phyloP scores from a whole-genome alignment of 2,329 filamentous ascomycete genomes.

The Phaeosphaeria sp. region DNA sequence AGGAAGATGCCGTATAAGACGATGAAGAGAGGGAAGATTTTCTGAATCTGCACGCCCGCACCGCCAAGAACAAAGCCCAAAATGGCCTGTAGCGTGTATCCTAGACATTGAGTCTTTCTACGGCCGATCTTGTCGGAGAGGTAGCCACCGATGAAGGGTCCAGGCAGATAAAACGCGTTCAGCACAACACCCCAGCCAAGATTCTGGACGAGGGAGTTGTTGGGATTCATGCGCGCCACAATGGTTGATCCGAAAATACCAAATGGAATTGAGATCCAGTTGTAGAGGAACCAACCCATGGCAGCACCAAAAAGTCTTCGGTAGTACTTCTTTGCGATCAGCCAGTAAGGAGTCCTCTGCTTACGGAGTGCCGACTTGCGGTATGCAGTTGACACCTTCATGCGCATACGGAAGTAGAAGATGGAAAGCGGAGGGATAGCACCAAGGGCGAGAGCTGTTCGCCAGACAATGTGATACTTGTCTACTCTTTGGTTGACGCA shows the following conservation, averaged over 20 bases:
- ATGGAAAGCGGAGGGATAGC: constrained; percentile 58
- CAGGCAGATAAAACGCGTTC: constrained; percentile 37
- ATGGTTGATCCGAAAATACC: constrained; percentile 64
- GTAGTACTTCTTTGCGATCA: constrained; percentile 59
- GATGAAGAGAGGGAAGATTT: constrained; percentile 37
- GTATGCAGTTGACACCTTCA: constrained; percentile 60
- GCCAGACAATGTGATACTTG: constrained; percentile 56
- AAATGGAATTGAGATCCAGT: constrained; percentile 64
- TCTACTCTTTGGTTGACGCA: constrained; percentile 55
- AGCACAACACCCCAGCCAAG: constrained; percentile 26
- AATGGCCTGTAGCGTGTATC: constrained; percentile 29
- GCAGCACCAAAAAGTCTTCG: constrained; percentile 58
- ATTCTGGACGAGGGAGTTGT: constrained; percentile 26
- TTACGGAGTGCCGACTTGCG: constrained; percentile 54
- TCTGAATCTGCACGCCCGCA: constrained; percentile 35
- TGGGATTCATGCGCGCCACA: constrained; percentile 31
- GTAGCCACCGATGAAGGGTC: constrained; percentile 36
- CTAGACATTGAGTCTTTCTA: constrained; percentile 30
- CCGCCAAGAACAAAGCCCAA: constrained; percentile 37
- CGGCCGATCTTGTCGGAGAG: constrained; percentile 34
- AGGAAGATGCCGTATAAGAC: constrained; percentile 37
- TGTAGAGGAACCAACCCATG: constrained; percentile 61
- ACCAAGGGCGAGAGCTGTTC: constrained; percentile 59
- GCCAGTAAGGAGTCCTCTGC: constrained; percentile 54
- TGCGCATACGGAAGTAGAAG: constrained; percentile 61